Base-by-base conservation (phyloP, 164 flowering plant genomes). In the Pachysandra terminalis region DNA sequence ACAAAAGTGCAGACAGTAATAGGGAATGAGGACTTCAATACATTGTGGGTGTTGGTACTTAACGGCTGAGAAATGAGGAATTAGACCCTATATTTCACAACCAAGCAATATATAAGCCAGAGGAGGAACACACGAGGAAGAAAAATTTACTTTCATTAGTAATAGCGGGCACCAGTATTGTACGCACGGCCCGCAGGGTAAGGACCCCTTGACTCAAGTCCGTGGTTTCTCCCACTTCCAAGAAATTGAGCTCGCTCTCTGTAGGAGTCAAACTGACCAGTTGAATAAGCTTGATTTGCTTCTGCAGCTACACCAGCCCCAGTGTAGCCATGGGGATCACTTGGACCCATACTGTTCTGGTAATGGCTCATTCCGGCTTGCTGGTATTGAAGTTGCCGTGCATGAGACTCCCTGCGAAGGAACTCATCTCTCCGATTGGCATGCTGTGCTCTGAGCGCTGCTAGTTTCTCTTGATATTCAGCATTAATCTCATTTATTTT, bases 101-200 rank as follows among this genome's bases (percentile, higher is more conserved):
- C 22, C 51, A 35, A 59, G 19, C 55, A 9, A 26, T 9, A 10
- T 61, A n/a, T 13, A 21, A 14, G 21, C 25, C 12, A 19, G n/a
- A 19, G 37, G 6, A 40, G 37, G 19, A 15, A 55, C 5, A 37
- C 24, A 41, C 12, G 19, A 13, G 19, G 8, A 6, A 13, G 19
- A 27, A 22, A 28, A 25, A 1, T 17, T 2, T n/a, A 32, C n/a
- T 21, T 63, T 56, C 24, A 48, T 79, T 68, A 86, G 76, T 81
- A 81, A 63, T 80, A 87, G 40, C 90, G 88, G 19, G 84, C 64
- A 32, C 81, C 80, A 19, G 76, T 63, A 35, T 84, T 79, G 62
- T 87, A 87, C 56, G 74, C 78, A n/a, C 90, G 86, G 56, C 90
- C 85, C 4, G 85, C 90, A 6, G 93, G 85, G 48, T 84, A 88